A percentile compares a stretch with the other conserved stretches of the same genome.
phyloP scores from a whole-genome alignment of 176 grass and related monocot genomes.

The Oryza brachyantha region DNA sequence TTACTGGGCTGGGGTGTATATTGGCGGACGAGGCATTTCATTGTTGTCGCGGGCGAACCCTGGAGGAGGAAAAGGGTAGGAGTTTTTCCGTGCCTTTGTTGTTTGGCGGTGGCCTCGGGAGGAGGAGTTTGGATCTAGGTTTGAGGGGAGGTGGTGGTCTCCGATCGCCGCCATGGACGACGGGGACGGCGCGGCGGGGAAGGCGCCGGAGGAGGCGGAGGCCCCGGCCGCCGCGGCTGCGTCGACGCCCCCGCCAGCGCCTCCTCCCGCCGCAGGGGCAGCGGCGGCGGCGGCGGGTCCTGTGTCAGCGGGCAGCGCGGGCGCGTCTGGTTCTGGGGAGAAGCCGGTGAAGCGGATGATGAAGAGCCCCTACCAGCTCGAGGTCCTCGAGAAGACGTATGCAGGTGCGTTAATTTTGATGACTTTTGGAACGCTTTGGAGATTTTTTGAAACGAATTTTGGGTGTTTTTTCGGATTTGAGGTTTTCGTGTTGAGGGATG shows the following conservation, averaged over 20 bases:
- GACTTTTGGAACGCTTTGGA: not conserved
- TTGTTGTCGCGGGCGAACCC: constrained; percentile 22
- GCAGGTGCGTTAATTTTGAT: constrained; percentile 46
- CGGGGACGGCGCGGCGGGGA: constrained; percentile 37
- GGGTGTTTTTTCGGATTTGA: constrained; percentile 2
- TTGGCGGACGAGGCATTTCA: constrained; percentile 25
- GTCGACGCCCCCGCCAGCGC: not conserved
- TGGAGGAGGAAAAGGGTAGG: constrained; percentile 22
- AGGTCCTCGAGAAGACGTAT: constrained; percentile 87
- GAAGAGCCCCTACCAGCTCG: constrained; percentile 96
- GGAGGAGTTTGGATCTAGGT: constrained; percentile 59
- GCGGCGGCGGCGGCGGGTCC: constrained; percentile 10
- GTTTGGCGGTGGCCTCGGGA: constrained; percentile 14
- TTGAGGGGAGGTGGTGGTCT: not conserved
- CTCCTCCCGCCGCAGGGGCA: not conserved
- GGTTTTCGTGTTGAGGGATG: not conserved
- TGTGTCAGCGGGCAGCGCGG: constrained; percentile 13
- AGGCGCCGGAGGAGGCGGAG: not conserved
- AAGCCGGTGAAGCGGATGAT: constrained; percentile 82
- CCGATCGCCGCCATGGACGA: constrained; percentile 33
- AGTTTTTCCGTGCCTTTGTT: constrained; percentile 12
- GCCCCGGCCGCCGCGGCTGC: not conserved
- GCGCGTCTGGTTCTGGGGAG: constrained; percentile 42
- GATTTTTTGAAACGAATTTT: not conserved
- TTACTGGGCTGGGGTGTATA: constrained; percentile 28